phyloP scores from a whole-genome alignment of 495 filamentous ascomycete species.

The Hyaloscypha bicolor region DNA sequence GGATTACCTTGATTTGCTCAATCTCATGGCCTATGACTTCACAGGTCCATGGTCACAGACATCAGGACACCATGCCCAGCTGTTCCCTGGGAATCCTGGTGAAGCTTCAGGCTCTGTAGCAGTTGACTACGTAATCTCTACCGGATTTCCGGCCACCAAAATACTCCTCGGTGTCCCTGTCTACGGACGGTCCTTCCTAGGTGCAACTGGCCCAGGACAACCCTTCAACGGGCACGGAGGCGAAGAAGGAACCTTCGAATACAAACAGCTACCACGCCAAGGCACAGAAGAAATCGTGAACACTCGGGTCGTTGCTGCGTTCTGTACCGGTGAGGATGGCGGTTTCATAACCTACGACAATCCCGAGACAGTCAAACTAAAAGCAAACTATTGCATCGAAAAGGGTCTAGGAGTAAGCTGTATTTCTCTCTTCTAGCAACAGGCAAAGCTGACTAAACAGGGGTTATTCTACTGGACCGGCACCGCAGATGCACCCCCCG shows the following conservation, averaged over 20 bases:
- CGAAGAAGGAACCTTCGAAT: slow-evolving; percentile 83
- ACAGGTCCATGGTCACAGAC: slow-evolving; percentile 72
- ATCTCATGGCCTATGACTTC: slow-evolving; percentile 88
- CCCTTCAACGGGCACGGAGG: slow-evolving; percentile 65
- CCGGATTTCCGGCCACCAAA: slow-evolving; percentile 71
- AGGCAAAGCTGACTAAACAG: slow-evolving; percentile 34
- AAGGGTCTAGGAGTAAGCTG: slow-evolving; percentile 65
- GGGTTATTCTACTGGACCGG: slow-evolving; percentile 93
- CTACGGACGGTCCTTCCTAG: slow-evolving; percentile 81
- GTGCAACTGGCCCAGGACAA: slow-evolving; percentile 64
- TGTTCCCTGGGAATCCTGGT: slow-evolving; percentile 62
- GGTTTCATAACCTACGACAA: slow-evolving; percentile 90
- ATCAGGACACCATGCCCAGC: slow-evolving; percentile 79
- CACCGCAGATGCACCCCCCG: slow-evolving; percentile 69
- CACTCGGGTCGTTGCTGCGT: slow-evolving; percentile 65
- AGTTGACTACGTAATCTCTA: slow-evolving; percentile 64
- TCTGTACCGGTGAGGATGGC: slow-evolving; percentile 77
- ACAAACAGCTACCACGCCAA: slow-evolving; percentile 71
- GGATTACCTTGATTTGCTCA: slow-evolving; percentile 74
- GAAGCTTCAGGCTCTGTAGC: slow-evolving; percentile 66
- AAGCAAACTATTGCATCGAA: slow-evolving; percentile 78
- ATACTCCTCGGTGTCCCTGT: slow-evolving; percentile 80
- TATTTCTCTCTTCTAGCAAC: slow-evolving; percentile 18
- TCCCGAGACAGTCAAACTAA: slow-evolving; percentile 78
- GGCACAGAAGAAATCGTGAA: slow-evolving; percentile 73